Evolutionary conservation across 1,139 yeast genomes (phyloP), one percentile per base, ranked within the genome.

Genomic region (Yamadazyma atmosphaerica): DNA sequence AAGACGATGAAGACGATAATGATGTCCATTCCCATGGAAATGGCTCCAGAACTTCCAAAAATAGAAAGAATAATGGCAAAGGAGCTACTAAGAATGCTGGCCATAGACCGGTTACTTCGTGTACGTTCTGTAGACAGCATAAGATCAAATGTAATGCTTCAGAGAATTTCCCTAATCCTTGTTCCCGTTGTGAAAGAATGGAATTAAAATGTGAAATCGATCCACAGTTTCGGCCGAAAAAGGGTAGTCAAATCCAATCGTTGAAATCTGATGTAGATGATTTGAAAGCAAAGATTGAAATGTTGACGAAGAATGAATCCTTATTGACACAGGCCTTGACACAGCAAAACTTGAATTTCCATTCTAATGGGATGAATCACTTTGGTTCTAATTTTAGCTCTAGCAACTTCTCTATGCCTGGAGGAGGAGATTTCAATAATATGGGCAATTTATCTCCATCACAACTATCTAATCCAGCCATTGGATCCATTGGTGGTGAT

Each of bases 51-150:
- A 26, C 7, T 4, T 26, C 9, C 3, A n/a, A 4, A n/a, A 13
- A 6, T 26, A n/a, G n/a, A 13, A 26, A n/a, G 16, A 26, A 5
- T 14, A 12, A n/a, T n/a, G n/a, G 5, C 15, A 26, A 12, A 12
- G 4, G 7, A 13, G 29, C 29, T 11, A 14, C 31, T 6, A 28
- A 28, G 57, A 28, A 51, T 4, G 58, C 71, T 0, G 74, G 74
- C 11, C 90, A 84, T 52, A 67, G 96, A 39, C 96, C 96, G 0
- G 95, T 89, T 2, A 86, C 96, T 0, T 85, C 95, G 3, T 90
- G 98, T 56, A 86, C 96, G 0, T 94, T 88, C 55, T 90, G 98
- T 58, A 80, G 97, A 38, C 97, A 90, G 57, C 97, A 89, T 58
- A 90, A 90, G 61, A 88, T 89, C 62, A 86, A 85, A 55, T 90